Evolutionary conservation across 2,329 filamentous ascomycete species (phyloP).

Genomic region (Phaeoacremonium minimum): DNA sequence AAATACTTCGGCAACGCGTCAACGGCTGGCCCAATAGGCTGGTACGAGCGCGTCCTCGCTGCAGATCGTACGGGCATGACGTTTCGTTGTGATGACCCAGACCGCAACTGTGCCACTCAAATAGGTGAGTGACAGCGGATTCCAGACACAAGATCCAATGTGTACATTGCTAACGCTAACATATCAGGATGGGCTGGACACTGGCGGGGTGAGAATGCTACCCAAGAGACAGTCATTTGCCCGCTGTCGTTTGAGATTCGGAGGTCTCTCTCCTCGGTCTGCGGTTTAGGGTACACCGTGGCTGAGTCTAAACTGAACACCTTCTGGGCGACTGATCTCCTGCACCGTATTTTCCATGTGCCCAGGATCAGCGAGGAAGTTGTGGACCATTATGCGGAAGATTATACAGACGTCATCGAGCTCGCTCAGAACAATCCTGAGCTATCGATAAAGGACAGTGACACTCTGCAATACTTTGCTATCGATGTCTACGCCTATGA

Average conservation of each 20-base stretch:
- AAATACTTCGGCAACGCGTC: conserved; percentile 64
- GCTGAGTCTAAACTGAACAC: conserved; percentile 49
- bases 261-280: conserved; percentile 53
- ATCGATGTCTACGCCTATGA: conserved; percentile 64
- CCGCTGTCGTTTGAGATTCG: conserved; percentile 55
- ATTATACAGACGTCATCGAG: conserved; percentile 49
- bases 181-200: conserved; percentile 59
- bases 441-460: conserved; percentile 51
- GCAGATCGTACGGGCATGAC: conserved; percentile 52
- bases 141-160: no score
- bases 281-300: conserved; percentile 59
- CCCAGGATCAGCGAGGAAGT: conserved; percentile 53
- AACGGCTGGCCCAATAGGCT: conserved; percentile 55
- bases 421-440: conserved; percentile 43
- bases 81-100: conserved; percentile 67
- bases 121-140: conserved; percentile 28
- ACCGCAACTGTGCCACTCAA: conserved; percentile 55
- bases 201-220: conserved; percentile 62
- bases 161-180: conserved; percentile 1
- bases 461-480: conserved; percentile 65
- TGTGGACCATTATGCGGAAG: conserved; percentile 60
- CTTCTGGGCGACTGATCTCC: conserved; percentile 62
- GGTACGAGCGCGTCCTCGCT: conserved; percentile 55
- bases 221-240: conserved; percentile 67
- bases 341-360: conserved; percentile 64